A percentile compares a stretch with the other conserved stretches of the same genome.
These are phyloP conservation scores for Asterophora parasitica DNA, from an alignment of 768 basidiomycete species.

Conservation along the genomic window DNA sequence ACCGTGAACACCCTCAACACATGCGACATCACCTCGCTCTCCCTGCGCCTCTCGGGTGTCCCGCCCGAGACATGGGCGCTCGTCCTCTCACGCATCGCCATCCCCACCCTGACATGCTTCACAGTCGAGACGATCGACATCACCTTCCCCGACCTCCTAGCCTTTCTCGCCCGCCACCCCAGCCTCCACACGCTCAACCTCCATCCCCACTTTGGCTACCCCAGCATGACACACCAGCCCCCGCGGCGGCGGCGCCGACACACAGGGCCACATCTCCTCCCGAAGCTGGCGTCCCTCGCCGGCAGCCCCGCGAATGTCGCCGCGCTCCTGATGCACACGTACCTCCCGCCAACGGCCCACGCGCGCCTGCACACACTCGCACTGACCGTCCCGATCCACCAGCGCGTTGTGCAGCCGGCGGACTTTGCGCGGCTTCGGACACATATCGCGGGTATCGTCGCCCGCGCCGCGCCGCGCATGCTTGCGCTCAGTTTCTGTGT, in stretches of 20 bases:
- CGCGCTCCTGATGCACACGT: slow-evolving; percentile 14
- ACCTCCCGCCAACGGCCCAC: slow-evolving; percentile 10
- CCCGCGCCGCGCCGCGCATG: background rate
- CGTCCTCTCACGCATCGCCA: slow-evolving; percentile 16
- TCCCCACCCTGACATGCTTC: slow-evolving; percentile 18
- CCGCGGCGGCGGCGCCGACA: background rate
- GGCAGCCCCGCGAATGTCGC: slow-evolving; percentile 16
- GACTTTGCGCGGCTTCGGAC: slow-evolving; percentile 16
- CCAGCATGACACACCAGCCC: background rate
- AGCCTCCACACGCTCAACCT: slow-evolving; percentile 17
- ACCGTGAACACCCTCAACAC: slow-evolving; percentile 15
- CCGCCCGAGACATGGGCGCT: slow-evolving; percentile 13
- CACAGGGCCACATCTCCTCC: slow-evolving; percentile 11
- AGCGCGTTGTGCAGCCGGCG: slow-evolving; percentile 13
- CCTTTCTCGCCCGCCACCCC: slow-evolving; percentile 23
- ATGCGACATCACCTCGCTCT: slow-evolving; percentile 17
- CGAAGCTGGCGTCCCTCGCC: slow-evolving; percentile 16
- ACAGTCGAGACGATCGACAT: slow-evolving; percentile 14
- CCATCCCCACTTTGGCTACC: slow-evolving; percentile 13
- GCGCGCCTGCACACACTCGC: slow-evolving; percentile 9
- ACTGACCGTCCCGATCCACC: slow-evolving; percentile 18
- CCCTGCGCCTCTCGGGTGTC: slow-evolving; percentile 15
- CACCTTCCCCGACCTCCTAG: slow-evolving; percentile 16
- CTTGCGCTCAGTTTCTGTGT: slow-evolving; percentile 17
- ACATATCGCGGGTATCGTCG: slow-evolving; percentile 5